Percentiles rank a stretch among this genome's conserved stretches.
Conservation (phyloP, 2,329 filamentous ascomycete genomes). For the Verticillium albo-atrum region DNA sequence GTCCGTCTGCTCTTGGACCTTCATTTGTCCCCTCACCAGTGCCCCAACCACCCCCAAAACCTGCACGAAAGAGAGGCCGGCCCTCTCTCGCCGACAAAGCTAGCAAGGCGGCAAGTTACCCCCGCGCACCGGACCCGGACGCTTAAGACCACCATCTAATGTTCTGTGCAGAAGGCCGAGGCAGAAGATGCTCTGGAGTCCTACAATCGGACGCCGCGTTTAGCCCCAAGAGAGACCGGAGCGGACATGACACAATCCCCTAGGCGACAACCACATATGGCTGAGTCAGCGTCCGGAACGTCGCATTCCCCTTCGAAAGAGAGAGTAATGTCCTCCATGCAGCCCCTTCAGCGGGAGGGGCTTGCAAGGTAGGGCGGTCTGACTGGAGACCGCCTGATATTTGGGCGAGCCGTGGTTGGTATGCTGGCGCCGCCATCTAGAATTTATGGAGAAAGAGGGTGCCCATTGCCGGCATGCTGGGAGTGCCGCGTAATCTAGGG, state of each 20-base stretch:
- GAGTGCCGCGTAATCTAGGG: neutral
- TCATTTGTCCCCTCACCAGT: neutral
- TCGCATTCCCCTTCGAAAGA: slow-evolving; percentile 2
- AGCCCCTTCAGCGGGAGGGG: neutral
- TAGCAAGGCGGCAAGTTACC: neutral
- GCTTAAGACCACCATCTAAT: neutral
- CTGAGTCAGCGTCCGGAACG: neutral
- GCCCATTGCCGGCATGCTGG: neutral
- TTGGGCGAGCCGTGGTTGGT: neutral
- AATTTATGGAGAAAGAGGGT: neutral
- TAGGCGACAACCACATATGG: neutral
- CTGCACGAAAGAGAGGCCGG: neutral
- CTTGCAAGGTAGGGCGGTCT: neutral
- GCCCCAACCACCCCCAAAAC: neutral
- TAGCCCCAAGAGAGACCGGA: neutral
- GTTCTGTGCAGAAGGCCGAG: neutral
- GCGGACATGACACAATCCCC: neutral
- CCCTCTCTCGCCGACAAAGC: neutral
- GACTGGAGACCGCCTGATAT: neutral
- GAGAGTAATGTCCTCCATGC: neutral
- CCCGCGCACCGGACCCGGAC: neutral
- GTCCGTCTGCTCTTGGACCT: neutral
- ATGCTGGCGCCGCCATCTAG: neutral
- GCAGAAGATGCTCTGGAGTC: neutral
- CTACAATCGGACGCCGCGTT: neutral